These are phyloP conservation scores for Solanum piurae DNA, from an alignment of 257 asterid species.

Conservation along the genomic window DNA sequence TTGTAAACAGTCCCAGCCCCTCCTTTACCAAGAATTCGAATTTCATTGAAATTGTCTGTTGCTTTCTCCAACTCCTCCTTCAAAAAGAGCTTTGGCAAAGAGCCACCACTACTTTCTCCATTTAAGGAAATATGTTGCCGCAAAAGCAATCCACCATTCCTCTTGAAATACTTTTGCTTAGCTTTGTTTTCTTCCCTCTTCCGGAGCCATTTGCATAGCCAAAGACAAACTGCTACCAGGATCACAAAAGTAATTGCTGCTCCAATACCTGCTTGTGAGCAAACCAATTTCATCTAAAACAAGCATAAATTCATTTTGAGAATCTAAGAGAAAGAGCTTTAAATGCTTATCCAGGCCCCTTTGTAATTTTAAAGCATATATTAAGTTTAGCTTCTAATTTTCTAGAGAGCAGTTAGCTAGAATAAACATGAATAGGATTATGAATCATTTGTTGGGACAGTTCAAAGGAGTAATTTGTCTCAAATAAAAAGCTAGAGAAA, in stretches of 20 bases:
- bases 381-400: not conserved
- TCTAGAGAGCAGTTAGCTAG: not conserved
- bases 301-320: not conserved
- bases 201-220: constrained; percentile 1
- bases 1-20: not conserved
- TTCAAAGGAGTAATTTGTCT: not conserved
- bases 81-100: constrained; percentile 5
- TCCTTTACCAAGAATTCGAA: not conserved
- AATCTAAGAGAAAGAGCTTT: not conserved
- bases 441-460: no score
- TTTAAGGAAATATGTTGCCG: constrained; percentile 11
- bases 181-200: constrained; percentile 3
- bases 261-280: constrained; percentile 2
- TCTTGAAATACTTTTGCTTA: constrained; percentile 20
- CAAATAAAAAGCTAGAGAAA: not conserved
- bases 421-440: no score
- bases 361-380: not conserved
- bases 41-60: not conserved
- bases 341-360: no score
- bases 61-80: constrained; percentile 28
- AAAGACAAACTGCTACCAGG: not conserved
- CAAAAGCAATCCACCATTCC: constrained; percentile 28
- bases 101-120: not conserved
- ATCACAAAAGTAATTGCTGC: constrained; percentile 4
- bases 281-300: not conserved